Evolutionary conservation across 768 basidiomycete genomes (phyloP), one percentile per base, ranked within the genome.

Genomic region (Megacollybia marginata): DNA sequence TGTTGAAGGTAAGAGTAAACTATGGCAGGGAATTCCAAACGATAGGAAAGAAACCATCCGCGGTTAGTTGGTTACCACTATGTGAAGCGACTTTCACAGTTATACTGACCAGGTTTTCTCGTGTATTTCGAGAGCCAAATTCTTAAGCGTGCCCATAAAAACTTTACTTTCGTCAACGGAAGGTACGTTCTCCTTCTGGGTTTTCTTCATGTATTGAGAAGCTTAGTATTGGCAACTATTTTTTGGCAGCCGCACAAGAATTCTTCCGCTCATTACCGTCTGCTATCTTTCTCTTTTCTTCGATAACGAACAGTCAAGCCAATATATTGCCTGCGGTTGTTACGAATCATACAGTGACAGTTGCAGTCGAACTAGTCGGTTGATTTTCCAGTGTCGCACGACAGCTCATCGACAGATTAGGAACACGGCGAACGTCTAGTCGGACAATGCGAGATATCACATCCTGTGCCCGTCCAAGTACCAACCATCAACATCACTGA

Each of bases 341-440:
- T 36, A 98, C 94, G 11, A 94, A 92, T 64, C 90, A 92, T 63
- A 92, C 88, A 0, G 91, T 92, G n/a, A 96, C 93, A 12, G 92
- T 98, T 54, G 90, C 92, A 35, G 92, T 86, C 19, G 86, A 94
- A 65, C 74, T 95, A 59, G 88, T 81, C 28, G 59, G 72, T 67
- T 12, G 33, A 35, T 44, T 33, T 45, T 19, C 2, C 11, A 15
- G 20, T 33, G 23, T n/a, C 33, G 12, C 46, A 2, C 23, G 6
- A 6, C 46, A n/a, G 12, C 44, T 48, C 52, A 54, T 47, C 33
- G 35, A 38, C 52, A 18, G n/a, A 19, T 20, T 28, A 89, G 87
- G 80, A 83, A 60, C 80, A 93, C 56, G 88, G 88, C 10, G 68
- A 76, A 28, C 79, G 75, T 46, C 78, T 97, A 40, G 82, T 94